Conservation (phyloP, 2,329 filamentous ascomycete species). For the Aspergillus niger region DNA sequence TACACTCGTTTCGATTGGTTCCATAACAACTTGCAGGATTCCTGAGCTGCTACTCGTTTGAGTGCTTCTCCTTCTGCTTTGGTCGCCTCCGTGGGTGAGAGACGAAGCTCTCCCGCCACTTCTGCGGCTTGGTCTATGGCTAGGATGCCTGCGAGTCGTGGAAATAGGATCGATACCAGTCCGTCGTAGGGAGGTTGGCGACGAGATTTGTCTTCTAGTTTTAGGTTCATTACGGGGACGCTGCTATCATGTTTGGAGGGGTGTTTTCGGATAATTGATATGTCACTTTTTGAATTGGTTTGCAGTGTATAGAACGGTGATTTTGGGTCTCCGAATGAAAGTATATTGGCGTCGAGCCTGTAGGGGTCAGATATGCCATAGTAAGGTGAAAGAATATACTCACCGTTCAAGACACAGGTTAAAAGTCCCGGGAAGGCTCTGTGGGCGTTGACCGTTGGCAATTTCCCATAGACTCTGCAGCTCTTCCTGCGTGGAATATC, state of each 20-base stretch:
- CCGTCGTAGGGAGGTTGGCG: constrained; percentile 45
- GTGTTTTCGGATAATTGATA: constrained; percentile 45
- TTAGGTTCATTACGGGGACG: constrained; percentile 48
- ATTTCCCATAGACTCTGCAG: constrained; percentile 48
- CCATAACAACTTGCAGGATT: constrained; percentile 50
- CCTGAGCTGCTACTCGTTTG: constrained; percentile 46
- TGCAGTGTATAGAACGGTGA: constrained; percentile 50
- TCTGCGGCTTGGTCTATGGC: constrained; percentile 50
- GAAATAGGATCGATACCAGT: constrained; percentile 49
- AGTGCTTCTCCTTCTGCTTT: constrained; percentile 49
- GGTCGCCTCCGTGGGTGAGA: constrained; percentile 44
- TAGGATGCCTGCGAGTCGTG: constrained; percentile 52
- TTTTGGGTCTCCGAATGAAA: constrained; percentile 45
- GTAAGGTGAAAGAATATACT: constrained; percentile 1
- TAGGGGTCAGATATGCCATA: constrained; percentile 17
- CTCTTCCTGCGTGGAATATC: constrained; percentile 44
- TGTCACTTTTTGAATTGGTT: constrained; percentile 45
- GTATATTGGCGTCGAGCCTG: constrained; percentile 45
- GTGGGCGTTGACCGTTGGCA: constrained; percentile 46
- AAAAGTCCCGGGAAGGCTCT: constrained; percentile 36
- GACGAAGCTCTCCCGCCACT: constrained; percentile 41
- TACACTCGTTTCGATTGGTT: constrained; percentile 44
- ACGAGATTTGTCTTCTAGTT: constrained; percentile 41
- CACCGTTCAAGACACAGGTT: constrained; percentile 47
- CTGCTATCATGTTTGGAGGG: constrained; percentile 43